Percentiles rank a stretch among this genome's conserved stretches.
phyloP scores from a whole-genome alignment of 2,329 filamentous ascomycete species.

The Microsporum ferrugineum region DNA sequence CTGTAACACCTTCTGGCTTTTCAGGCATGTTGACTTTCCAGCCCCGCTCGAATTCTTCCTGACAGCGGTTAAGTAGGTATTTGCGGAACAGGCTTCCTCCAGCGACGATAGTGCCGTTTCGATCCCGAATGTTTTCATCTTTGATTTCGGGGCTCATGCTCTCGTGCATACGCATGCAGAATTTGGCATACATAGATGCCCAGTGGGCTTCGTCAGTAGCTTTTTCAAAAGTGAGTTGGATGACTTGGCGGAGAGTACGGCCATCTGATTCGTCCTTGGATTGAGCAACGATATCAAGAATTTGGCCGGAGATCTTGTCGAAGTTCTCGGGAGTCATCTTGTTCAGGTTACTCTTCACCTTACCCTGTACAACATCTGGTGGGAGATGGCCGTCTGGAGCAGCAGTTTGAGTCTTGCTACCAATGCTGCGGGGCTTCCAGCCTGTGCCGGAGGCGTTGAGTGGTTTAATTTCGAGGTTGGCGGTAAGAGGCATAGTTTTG shows the following conservation, averaged over 20 bases:
- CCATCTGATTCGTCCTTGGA: conserved; percentile 93
- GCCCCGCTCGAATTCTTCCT: conserved; percentile 96
- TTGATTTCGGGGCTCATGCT: conserved; percentile 91
- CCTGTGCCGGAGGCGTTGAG: conserved; percentile 61
- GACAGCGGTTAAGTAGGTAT: conserved; percentile 94
- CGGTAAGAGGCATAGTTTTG: conserved; percentile 85
- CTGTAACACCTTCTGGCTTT: conserved; percentile 59
- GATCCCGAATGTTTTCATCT: conserved; percentile 89
- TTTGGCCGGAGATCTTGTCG: conserved; percentile 86
- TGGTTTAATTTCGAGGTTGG: conserved; percentile 67
- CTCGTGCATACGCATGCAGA: conserved; percentile 94
- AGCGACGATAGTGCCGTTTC: conserved; percentile 73
- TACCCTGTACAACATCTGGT: conserved; percentile 88
- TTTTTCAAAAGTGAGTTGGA: conserved; percentile 98
- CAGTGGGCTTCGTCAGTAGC: conserved; percentile 97
- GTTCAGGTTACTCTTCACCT: conserved; percentile 96
- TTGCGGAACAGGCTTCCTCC: conserved; percentile 95
- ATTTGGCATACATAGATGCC: conserved; percentile 97
- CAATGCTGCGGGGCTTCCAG: conserved; percentile 78
- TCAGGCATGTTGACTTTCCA: conserved; percentile 83
- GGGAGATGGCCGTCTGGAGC: conserved; percentile 54
- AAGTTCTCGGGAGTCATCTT: conserved; percentile 99
- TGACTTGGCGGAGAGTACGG: conserved; percentile 89
- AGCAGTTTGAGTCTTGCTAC: conserved; percentile 17
- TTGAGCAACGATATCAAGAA: conserved; percentile 81